Evolutionary conservation across 2,329 filamentous ascomycete species (phyloP).

Genomic region (Pseudonectria buxi): DNA sequence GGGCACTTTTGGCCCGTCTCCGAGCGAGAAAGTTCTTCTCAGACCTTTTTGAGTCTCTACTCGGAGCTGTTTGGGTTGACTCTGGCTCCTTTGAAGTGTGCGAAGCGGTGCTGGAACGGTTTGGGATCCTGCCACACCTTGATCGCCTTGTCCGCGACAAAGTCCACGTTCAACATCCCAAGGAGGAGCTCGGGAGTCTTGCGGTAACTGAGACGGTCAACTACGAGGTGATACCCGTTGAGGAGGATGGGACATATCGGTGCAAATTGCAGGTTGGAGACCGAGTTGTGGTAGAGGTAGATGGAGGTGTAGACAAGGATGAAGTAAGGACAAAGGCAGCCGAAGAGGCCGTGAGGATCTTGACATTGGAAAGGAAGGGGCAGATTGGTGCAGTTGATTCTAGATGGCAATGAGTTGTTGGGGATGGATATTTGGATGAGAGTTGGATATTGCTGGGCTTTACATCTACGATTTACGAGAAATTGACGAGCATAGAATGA

Average conservation of each 20-base stretch:
- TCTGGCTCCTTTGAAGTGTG: slow-evolving; percentile 57
- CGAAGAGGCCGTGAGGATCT: slow-evolving; percentile 37
- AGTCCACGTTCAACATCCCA: slow-evolving; percentile 57
- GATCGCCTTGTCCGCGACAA: slow-evolving; percentile 51
- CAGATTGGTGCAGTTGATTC: too few species aligned
- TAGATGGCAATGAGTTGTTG: too few species aligned
- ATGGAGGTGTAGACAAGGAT: slow-evolving; percentile 39
- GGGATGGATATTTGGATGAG: too few species aligned
- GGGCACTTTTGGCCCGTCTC: slow-evolving; percentile 62
- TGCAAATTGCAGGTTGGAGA: slow-evolving; percentile 47
- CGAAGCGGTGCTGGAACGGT: slow-evolving; percentile 48
- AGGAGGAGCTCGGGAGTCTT: slow-evolving; percentile 59
- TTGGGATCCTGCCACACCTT: slow-evolving; percentile 61
- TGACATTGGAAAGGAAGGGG: slow-evolving; percentile 19
- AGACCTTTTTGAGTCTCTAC: slow-evolving; percentile 71
- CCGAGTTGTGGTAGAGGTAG: slow-evolving; percentile 37
- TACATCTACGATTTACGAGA: slow-evolving; percentile 1
- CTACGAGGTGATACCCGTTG: slow-evolving; percentile 36
- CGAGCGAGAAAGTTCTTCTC: slow-evolving; percentile 71
- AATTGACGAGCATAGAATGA: slow-evolving; percentile 1
- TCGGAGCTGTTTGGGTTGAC: slow-evolving; percentile 83
- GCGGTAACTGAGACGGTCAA: slow-evolving; percentile 45
- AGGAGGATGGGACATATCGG: slow-evolving; percentile 22
- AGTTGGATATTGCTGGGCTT: too few species aligned
- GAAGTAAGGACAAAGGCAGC: slow-evolving; percentile 53